These are phyloP conservation scores for Suillus weaverae DNA, from an alignment of 768 basidiomycete species.

Conservation along the genomic window DNA sequence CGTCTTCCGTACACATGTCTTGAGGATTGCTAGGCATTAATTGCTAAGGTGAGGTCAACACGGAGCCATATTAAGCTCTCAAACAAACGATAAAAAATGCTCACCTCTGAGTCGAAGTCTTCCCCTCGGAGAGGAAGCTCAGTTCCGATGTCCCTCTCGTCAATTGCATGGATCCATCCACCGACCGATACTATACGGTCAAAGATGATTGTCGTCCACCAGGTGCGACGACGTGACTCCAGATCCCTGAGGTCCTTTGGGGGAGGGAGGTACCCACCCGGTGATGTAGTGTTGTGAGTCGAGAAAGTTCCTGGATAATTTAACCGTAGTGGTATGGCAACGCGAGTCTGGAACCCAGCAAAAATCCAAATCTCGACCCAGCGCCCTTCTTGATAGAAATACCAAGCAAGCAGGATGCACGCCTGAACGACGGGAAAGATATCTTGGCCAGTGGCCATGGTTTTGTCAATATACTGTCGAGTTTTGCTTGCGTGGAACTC, in stretches of 20 bases:
- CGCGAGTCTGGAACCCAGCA: constrained; percentile 81
- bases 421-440: constrained; percentile 88
- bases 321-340: constrained; percentile 76
- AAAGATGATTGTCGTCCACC: constrained; percentile 91
- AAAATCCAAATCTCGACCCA: constrained; percentile 94
- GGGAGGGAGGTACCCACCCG: constrained; percentile 77
- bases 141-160: constrained; percentile 82
- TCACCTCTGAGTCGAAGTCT: constrained; percentile 76
- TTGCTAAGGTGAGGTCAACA: constrained; percentile 38
- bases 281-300: constrained; percentile 62
- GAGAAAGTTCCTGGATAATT: constrained; percentile 87
- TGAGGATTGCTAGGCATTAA: constrained; percentile 74
- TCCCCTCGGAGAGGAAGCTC: constrained; percentile 74
- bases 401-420: constrained; percentile 84
- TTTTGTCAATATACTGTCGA: constrained; percentile 83
- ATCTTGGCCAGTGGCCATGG: constrained; percentile 86
- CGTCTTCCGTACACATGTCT: constrained; percentile 57
- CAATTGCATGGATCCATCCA: constrained; percentile 84
- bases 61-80: constrained; percentile 14
- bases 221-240: constrained; percentile 77
- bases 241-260: constrained; percentile 75
- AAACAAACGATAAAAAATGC: constrained; percentile 19
- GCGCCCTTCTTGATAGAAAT: constrained; percentile 86
- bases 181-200: constrained; percentile 81
- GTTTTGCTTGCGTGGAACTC: constrained; percentile 87